Evolutionary conservation across 352 stramenopile genomes (phyloP).

Genomic region (Globisporangium spiculum): DNA sequence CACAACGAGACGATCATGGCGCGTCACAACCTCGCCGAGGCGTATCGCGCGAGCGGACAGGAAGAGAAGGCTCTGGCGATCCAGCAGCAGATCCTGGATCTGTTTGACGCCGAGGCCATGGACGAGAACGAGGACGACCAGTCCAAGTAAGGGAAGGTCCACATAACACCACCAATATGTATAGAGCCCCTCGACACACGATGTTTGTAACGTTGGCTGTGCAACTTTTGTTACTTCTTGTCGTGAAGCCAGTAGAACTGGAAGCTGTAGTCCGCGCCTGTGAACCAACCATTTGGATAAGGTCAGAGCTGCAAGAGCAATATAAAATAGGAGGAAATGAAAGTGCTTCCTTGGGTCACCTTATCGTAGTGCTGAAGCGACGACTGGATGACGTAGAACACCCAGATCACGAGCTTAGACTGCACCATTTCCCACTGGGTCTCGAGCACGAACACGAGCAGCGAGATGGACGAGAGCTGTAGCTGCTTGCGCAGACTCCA

Average conservation of each 20-base stretch:
- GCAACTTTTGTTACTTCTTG: not conserved
- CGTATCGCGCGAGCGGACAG: slow-evolving; percentile 69
- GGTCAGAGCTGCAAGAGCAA: not conserved
- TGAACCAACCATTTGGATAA: not conserved
- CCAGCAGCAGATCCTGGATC: slow-evolving; percentile 77
- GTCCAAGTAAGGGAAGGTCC: not conserved
- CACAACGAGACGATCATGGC: slow-evolving; percentile 86
- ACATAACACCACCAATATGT: not conserved
- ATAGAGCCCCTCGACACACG: slow-evolving; percentile 1
- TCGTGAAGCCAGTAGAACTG: slow-evolving; percentile 7
- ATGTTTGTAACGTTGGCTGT: no score
- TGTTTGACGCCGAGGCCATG: slow-evolving; percentile 54
- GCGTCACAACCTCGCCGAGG: slow-evolving; percentile 77
- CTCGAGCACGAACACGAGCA: slow-evolving; percentile 34
- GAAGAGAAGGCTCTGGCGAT: slow-evolving; percentile 76
- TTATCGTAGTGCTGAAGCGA: slow-evolving; percentile 11
- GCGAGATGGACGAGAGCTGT: slow-evolving; percentile 9
- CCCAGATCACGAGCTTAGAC: slow-evolving; percentile 33
- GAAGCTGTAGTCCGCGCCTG: slow-evolving; percentile 10
- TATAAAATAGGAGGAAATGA: not conserved
- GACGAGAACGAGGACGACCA: slow-evolving; percentile 25
- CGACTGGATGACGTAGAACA: slow-evolving; percentile 14
- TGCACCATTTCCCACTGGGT: slow-evolving; percentile 29
- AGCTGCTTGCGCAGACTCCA: slow-evolving; percentile 3
- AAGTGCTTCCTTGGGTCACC: not conserved